Evolutionary conservation across 306 rosid genomes (phyloP), one percentile per base, ranked within the genome.

Genomic region (Potentilla sterilis): DNA sequence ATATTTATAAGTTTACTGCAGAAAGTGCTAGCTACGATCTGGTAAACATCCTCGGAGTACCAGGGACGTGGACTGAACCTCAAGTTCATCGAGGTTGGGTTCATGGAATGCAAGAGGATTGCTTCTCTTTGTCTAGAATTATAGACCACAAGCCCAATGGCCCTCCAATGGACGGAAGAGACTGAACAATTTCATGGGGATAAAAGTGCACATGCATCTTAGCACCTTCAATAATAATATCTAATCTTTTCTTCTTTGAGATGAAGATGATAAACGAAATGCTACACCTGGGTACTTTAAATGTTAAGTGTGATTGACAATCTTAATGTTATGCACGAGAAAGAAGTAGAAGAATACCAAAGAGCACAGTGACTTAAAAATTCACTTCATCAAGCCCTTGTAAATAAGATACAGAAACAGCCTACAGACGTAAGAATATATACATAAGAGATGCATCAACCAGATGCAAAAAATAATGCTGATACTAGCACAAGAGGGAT

Each of bases 361-460:
- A 74, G 28, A 59, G 67, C 43, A 55, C 3, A n/a, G 46, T 18
- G 28, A 69, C 49, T 22, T 21, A 2, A 28, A 2, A 28, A 11
- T 67, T 6, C 51, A 75, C 44, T 41, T 16, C 22, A 58, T 58
- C 58, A 77, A 68, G 7, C 40, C 69, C 57, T 32, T 21, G 48
- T n/a, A 40, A 72, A 63, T 59, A 62, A 63, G 65, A 38, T 46
- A 70, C 46, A 61, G 38, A 40, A 37, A 44, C 28, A 47, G 13
- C 63, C 41, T 22, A 15, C 15, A 70, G 22, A 32, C 48, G 16
- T 47, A 7, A 21, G 43, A 77, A 8, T 57, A 22, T 57, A 11
- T 9, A 38, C 2, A 72, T 22, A 72, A 24, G 58, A 7, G 52
- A 55, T 57, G 12, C 28, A 12, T 38, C 40, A 54, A 35, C 64